These are phyloP conservation scores for Fusarium chuoi DNA, from an alignment of 2,329 filamentous ascomycete genomes.

Conservation along the genomic window DNA sequence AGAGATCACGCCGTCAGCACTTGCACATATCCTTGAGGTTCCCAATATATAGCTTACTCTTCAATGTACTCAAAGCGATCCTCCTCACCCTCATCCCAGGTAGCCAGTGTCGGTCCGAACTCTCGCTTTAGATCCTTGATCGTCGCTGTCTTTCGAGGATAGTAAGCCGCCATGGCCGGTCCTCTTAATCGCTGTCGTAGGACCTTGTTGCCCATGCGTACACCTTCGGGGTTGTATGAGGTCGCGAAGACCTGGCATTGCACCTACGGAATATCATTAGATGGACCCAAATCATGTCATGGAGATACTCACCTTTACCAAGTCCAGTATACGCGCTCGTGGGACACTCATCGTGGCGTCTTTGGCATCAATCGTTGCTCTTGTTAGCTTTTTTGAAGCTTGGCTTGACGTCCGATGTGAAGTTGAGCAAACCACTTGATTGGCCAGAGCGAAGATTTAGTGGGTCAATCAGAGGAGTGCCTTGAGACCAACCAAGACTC, in stretches of 20 bases:
- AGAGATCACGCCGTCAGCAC: constrained; percentile 45
- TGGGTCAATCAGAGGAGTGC: neutral
- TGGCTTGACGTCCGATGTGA: constrained; percentile 42
- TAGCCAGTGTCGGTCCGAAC: constrained; percentile 73
- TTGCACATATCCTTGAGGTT: neutral
- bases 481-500: neutral
- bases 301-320: constrained; percentile 75
- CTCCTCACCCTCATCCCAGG: constrained; percentile 80
- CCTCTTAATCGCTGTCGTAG: constrained; percentile 88
- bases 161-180: constrained; percentile 86
- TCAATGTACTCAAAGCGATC: constrained; percentile 81
- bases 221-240: constrained; percentile 85
- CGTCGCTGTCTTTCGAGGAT: constrained; percentile 78
- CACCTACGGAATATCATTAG: constrained; percentile 63
- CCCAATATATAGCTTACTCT: constrained; percentile 59
- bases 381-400: constrained; percentile 43
- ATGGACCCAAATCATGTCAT: neutral
- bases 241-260: constrained; percentile 94
- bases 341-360: constrained; percentile 68
- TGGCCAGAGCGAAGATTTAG: neutral
- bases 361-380: constrained; percentile 36
- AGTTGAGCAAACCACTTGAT: constrained; percentile 33
- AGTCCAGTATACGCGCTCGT: constrained; percentile 71
- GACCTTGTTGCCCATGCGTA: constrained; percentile 90
- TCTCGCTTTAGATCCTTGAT: constrained; percentile 78